phyloP scores from a whole-genome alignment of 495 filamentous ascomycete genomes.

The Pyronema omphalodes region DNA sequence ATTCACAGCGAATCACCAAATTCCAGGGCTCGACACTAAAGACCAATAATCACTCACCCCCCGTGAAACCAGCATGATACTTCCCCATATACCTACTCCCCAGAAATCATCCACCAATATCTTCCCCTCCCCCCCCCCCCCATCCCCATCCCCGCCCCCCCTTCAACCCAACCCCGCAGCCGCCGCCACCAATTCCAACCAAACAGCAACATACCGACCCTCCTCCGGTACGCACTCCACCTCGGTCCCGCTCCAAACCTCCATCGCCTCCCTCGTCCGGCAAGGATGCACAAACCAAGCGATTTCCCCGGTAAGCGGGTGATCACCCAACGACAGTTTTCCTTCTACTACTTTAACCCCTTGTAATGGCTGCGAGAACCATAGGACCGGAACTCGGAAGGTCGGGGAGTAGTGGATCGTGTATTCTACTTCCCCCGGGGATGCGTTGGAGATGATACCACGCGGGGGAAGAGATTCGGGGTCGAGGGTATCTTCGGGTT shows the following conservation, averaged over 20 bases:
- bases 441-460: too few species aligned
- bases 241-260: background rate
- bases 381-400: slow-evolving; percentile 2
- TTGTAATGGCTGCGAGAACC: background rate
- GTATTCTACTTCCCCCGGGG: background rate
- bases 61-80: too few species aligned
- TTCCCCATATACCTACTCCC: too few species aligned
- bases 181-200: background rate
- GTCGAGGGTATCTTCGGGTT: background rate
- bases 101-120: too few species aligned
- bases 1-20: too few species aligned
- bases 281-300: slow-evolving; percentile 7
- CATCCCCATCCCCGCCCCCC: background rate
- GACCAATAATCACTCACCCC: too few species aligned
- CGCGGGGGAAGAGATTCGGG: slow-evolving; percentile 1
- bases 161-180: background rate
- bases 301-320: background rate
- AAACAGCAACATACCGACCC: background rate
- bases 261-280: slow-evolving; percentile 1
- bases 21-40: too few species aligned
- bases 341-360: background rate
- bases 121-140: background rate
- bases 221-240: background rate
- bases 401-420: background rate
- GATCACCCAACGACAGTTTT: background rate